Conservation (phyloP, 2,329 filamentous ascomycete species). For the Arthrobotrys sinensis region DNA sequence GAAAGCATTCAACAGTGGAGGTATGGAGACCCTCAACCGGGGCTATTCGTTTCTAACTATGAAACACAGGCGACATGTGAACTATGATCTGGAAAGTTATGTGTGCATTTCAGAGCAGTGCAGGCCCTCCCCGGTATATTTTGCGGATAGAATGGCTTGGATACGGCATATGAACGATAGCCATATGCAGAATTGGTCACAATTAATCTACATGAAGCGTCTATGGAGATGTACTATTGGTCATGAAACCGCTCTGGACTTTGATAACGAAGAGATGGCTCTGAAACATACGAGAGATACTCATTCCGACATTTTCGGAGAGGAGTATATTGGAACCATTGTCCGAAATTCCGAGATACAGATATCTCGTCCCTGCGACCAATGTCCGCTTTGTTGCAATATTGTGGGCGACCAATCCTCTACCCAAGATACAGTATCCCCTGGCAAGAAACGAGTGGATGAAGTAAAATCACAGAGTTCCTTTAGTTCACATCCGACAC, state of each 20-base stretch:
- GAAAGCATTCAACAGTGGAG: neutral
- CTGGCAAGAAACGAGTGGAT: no score
- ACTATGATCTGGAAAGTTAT: neutral
- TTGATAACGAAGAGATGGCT: neutral
- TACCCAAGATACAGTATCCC: no score
- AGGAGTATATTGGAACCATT: no score
- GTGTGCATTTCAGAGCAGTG: neutral
- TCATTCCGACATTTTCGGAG: neutral
- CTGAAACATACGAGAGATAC: slow-evolving; percentile 4
- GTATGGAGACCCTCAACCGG: no score
- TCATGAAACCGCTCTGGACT: neutral
- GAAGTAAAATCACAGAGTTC: no score
- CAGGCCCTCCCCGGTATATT: neutral
- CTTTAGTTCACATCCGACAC: no score
- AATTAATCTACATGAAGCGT: slow-evolving; percentile 1
- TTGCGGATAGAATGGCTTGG: neutral
- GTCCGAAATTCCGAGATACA: no score
- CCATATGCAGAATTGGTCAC: neutral
- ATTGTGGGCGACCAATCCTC: no score
- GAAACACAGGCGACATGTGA: neutral
- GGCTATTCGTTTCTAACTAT: neutral
- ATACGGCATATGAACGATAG: neutral
- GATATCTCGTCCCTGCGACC: no score
- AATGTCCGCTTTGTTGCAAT: no score
- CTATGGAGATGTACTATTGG: slow-evolving; percentile 9